Conservation (phyloP, 2,329 filamentous ascomycete genomes). For the Colletotrichum magnum region DNA sequence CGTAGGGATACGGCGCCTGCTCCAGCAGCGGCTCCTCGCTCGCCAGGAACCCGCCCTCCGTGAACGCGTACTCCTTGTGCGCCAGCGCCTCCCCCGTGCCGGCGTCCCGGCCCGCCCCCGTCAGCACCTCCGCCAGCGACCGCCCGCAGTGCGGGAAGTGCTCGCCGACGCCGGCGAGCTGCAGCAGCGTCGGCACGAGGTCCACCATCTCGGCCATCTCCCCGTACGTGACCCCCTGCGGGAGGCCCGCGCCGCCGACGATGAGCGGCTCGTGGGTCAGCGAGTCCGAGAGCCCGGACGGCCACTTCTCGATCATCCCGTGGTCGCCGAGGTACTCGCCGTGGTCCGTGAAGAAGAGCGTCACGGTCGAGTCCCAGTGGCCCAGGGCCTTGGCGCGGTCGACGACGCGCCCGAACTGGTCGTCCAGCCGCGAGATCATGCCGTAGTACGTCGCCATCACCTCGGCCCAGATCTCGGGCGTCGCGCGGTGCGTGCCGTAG, state of each 20-base stretch:
- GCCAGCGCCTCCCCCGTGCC: conserved; percentile 30
- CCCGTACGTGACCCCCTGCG: conserved; percentile 49
- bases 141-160: conserved; percentile 52
- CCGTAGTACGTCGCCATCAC: conserved; percentile 62
- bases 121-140: conserved; percentile 31
- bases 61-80: conserved; percentile 58
- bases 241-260: conserved; percentile 57
- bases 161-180: conserved; percentile 54
- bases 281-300: conserved; percentile 57
- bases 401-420: conserved; percentile 60
- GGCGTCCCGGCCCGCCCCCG: conserved; percentile 5
- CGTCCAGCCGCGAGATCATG: conserved; percentile 61
- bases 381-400: conserved; percentile 50
- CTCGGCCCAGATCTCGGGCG: conserved; percentile 58
- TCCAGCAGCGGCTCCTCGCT: conserved; percentile 62
- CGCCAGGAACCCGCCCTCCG: conserved; percentile 60
- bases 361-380: conserved; percentile 56
- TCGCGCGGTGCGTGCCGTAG: conserved; percentile 57
- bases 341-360: conserved; percentile 61
- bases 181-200: conserved; percentile 58
- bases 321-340: conserved; percentile 63
- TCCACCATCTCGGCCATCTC: conserved; percentile 62
- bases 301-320: conserved; percentile 65
- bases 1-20: conserved; percentile 59
- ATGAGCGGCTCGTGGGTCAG: conserved; percentile 60